Percentiles rank a stretch among this genome's conserved stretches.
Conservation (phyloP, 495 filamentous ascomycete species). For the Talaromyces proteolyticus region DNA sequence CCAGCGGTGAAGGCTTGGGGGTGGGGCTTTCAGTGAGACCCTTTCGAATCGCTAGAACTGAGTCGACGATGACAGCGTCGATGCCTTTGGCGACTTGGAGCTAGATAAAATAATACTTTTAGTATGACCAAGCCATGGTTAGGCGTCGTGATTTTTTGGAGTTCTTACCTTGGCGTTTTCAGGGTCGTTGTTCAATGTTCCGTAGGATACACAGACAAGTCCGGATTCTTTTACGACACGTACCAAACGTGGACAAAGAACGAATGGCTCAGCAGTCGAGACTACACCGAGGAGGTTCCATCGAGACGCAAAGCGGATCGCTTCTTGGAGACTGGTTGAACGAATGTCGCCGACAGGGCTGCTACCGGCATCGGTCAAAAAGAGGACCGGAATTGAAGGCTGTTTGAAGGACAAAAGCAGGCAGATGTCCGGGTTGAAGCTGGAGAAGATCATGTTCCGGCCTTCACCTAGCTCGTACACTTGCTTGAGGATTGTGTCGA, state of each 20-base stretch:
- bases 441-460: conserved; percentile 89
- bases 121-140: too few relatives aligned
- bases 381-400: conserved; percentile 89
- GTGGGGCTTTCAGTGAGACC: conserved; percentile 49
- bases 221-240: conserved; percentile 94
- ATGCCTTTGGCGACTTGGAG: conserved; percentile 92
- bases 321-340: conserved; percentile 91
- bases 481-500: conserved; percentile 83
- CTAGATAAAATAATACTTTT: conserved; percentile 39
- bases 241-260: conserved; percentile 83
- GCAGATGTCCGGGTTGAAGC: conserved; percentile 96
- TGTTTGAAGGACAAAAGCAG: conserved; percentile 92
- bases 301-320: conserved; percentile 82
- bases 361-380: conserved; percentile 83
- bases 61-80: conserved; percentile 95
- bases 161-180: conserved; percentile 69
- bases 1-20: conserved; percentile 13
- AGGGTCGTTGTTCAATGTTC: conserved; percentile 78
- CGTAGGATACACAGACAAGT: conserved; percentile 94
- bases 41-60: conserved; percentile 75
- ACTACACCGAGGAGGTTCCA: conserved; percentile 97
- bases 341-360: conserved; percentile 76
- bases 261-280: conserved; percentile 73
- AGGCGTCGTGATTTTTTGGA: too few relatives aligned
- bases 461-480: conserved; percentile 72